Base-by-base conservation (phyloP, 257 asterid genomes). In the Scutellaria galericulata region DNA sequence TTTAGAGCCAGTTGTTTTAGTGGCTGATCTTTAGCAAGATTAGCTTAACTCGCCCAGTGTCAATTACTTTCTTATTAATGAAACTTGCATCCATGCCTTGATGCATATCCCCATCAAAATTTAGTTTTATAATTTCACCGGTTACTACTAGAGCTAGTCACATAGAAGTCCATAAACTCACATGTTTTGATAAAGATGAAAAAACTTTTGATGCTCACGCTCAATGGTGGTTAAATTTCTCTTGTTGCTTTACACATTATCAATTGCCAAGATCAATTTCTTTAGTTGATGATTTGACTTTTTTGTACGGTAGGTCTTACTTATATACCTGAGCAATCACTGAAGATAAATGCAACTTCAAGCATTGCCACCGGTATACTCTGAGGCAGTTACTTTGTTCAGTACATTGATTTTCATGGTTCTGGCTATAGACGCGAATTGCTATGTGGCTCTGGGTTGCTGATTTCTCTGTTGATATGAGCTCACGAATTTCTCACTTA, bases 341-440 rank as follows among this genome's bases (percentile, higher is more conserved):
- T 95, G 80, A 90, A 92, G 90, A 95, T 95, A 57, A 74, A 87
- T 85, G 91, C 98, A 78, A 88, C 96, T 39, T 84, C 99, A 13
- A 92, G 99, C 86, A 90, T 92, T 61, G 84, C 96, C 64, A 83
- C 92, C 15, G 89, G 89, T 75, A 86, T 86, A 46, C 59, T 82
- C 75, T 93, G 82, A 85, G 79, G 71, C 50, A 73, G 69, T 71
- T 24, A 24, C 59, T 42, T 4, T 24, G 55, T 35, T 63, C 52
- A 64, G 67, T 48, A 71, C 13, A 58, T 57, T 61, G 56, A 15
- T 51, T 55, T 69, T 64, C 48, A 3, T 66, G 75, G 52, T 61
- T 71, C 66, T 40, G 64, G 73, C 66, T 55, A 52, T 70, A 74
- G 66, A 55, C 62, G 18, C 11, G n/a, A 47, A 64, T 60, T 24